Evolutionary conservation across 768 basidiomycete species (phyloP), one percentile per base, ranked within the genome.

Genomic region (Agaricus subrufescens): DNA sequence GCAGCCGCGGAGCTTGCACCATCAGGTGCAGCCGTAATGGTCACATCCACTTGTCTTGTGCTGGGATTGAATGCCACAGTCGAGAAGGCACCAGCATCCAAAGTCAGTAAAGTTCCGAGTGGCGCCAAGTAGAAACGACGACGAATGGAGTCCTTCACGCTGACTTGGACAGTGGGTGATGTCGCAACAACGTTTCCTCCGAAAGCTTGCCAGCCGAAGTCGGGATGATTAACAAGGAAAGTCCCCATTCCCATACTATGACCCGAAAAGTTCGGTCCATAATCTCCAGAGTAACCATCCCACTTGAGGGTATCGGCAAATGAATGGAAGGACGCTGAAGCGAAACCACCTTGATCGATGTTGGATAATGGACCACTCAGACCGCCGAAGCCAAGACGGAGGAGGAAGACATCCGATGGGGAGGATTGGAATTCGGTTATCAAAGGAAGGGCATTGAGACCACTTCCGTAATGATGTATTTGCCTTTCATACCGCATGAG

Each of bases 151-250:
- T 83, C 81, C 48, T 69, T 71, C 26, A 77, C 63, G 54, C 75
- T 69, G 10, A 82, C 78, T 51, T 69, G 62, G 8, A 82, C 72
- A 1, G 70, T 70, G 3, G 75, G 71, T 19, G 73, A 71, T 26
- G 71, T 73, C 11, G 75, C 66, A 23, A 72, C 60, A 38, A 83
- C 67, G 37, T 71, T 76, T 4, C 81, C 81, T 44, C 81, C 81
- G 60, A 82, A 81, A 8, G 80, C 80, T 64, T 82, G 80, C 81
- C 81, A 82, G n/a, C 81, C 82, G 61, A 82, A 82, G 60, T 75
- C 73, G 19, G 80, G 79, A 54, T 82, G 80, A 56, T 81, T 71
- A 58, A 82, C 65, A 61, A 83, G 70, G 49, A 69, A 75, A 0
- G 75, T 75, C 46, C 73, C 75, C 56, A 75, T 77, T 29, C 78